Percentiles rank a stretch among this genome's conserved stretches.
Evolutionary conservation across 2,329 filamentous ascomycete species (phyloP).

Genomic region (Colletotrichum nymphaeae): DNA sequence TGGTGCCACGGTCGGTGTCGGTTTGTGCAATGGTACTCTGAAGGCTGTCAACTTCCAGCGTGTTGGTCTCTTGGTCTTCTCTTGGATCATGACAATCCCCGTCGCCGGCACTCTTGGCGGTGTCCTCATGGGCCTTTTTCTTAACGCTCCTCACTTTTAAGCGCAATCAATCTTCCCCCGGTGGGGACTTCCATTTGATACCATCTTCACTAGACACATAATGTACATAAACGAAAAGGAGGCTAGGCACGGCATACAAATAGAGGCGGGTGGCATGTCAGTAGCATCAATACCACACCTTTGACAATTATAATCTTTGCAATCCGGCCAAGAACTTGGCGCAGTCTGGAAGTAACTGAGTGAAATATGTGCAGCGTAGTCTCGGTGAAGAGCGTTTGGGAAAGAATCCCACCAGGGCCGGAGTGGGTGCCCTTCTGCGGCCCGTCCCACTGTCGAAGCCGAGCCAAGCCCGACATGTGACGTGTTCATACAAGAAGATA

Average conservation of each 20-base stretch:
- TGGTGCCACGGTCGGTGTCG: conserved; percentile 81
- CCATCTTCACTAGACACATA: conserved; percentile 19
- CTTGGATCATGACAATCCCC: conserved; percentile 69
- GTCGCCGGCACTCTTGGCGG: conserved; percentile 55
- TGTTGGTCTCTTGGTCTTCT: conserved; percentile 73
- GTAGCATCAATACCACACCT: not conserved
- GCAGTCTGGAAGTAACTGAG: not conserved
- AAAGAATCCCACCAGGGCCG: not conserved
- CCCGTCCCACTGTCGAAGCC: not conserved
- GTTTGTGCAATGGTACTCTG: conserved; percentile 78
- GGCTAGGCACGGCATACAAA: conserved; percentile 15
- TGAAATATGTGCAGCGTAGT: not conserved
- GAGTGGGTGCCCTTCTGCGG: not conserved
- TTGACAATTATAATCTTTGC: not conserved
- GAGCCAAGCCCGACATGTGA: not conserved
- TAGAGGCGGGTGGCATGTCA: not conserved
- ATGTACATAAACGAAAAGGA: conserved; percentile 15
- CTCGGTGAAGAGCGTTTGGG: not conserved
- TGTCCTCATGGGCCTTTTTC: conserved; percentile 51
- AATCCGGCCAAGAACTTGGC: not conserved
- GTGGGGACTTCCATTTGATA: conserved; percentile 1
- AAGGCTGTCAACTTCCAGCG: conserved; percentile 83
- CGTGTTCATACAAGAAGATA: not conserved
- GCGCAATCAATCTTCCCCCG: not conserved
- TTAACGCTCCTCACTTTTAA: conserved; percentile 49